phyloP scores from a whole-genome alignment of 495 filamentous ascomycete genomes.

The Arthonia radiata region DNA sequence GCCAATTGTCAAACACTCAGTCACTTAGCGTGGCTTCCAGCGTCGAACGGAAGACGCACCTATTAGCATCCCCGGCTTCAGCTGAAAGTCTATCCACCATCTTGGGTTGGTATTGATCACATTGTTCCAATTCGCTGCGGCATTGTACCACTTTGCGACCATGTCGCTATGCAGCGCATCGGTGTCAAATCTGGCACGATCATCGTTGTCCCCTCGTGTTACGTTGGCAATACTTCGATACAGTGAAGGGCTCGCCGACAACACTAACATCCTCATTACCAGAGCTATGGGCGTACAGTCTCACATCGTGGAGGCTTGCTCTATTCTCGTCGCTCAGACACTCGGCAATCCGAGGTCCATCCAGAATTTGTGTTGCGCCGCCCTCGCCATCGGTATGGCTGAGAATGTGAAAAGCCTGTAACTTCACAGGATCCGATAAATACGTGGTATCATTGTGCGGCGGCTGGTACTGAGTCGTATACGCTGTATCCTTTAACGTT shows the following conservation, averaged over 20 bases:
- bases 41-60: conserved; percentile 23
- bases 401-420: conserved; percentile 77
- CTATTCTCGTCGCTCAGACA: conserved; percentile 24
- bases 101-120: conserved; percentile 5
- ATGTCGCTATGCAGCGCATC: conserved; percentile 18
- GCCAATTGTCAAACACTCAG: conserved; percentile 83
- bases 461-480: conserved; percentile 49
- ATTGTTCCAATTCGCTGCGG: conserved; percentile 21
- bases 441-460: conserved; percentile 88
- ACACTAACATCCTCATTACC: conserved; percentile 60
- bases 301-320: conserved; percentile 19
- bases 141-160: conserved; percentile 42
- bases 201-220: conserved; percentile 88
- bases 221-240: too few relatives aligned
- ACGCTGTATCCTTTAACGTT: conserved; percentile 75
- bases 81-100: conserved; percentile 38
- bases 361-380: conserved; percentile 52
- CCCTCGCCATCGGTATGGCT: conserved; percentile 43
- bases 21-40: neutral
- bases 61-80: conserved; percentile 49
- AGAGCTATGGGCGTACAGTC: conserved; percentile 50
- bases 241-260: too few relatives aligned
- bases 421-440: conserved; percentile 67
- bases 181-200: conserved; percentile 33
- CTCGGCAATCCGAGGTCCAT: conserved; percentile 53